These are phyloP conservation scores for Coniella vitis DNA, from an alignment of 2,329 filamentous ascomycete species.

Conservation along the genomic window DNA sequence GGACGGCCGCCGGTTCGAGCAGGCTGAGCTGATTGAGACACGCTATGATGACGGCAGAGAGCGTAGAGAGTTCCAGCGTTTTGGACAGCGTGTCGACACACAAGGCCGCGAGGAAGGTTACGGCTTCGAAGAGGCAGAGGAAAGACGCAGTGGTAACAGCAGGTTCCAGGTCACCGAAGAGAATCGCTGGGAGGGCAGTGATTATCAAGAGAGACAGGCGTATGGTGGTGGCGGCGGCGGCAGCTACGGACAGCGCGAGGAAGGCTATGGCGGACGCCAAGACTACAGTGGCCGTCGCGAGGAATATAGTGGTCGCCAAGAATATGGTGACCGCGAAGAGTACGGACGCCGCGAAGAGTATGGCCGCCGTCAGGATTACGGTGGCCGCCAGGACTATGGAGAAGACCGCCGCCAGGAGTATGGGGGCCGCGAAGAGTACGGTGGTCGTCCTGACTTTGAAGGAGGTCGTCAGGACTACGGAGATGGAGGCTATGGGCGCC, in stretches of 20 bases:
- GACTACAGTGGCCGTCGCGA: constrained; percentile 17
- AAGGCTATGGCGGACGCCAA: constrained; percentile 17
- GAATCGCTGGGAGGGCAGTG: constrained; percentile 33
- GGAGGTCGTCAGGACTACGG: neutral
- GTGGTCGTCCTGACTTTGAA: constrained; percentile 10
- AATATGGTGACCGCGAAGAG: constrained; percentile 12
- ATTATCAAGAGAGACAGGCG: constrained; percentile 22
- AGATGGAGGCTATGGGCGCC: neutral
- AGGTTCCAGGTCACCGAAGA: constrained; percentile 55
- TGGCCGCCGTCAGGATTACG: constrained; percentile 8
- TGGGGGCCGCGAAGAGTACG: constrained; percentile 18
- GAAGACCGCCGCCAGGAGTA: constrained; percentile 18
- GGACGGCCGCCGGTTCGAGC: constrained; percentile 46
- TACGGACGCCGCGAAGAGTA: constrained; percentile 15
- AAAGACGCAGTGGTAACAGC: constrained; percentile 46
- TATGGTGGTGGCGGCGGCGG: constrained; percentile 19
- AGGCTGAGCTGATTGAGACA: constrained; percentile 54
- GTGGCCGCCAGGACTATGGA: constrained; percentile 15
- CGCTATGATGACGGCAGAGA: constrained; percentile 50
- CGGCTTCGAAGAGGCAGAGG: constrained; percentile 52
- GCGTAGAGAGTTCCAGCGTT: constrained; percentile 53
- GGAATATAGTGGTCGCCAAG: constrained; percentile 14
- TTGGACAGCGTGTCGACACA: constrained; percentile 47
- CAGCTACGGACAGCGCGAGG: constrained; percentile 24
- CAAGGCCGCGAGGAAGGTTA: constrained; percentile 36